Evolutionary conservation across 208 protist species (phyloP), one percentile per base, ranked within the genome.

Genomic region (Crithidia acanthocephali): DNA sequence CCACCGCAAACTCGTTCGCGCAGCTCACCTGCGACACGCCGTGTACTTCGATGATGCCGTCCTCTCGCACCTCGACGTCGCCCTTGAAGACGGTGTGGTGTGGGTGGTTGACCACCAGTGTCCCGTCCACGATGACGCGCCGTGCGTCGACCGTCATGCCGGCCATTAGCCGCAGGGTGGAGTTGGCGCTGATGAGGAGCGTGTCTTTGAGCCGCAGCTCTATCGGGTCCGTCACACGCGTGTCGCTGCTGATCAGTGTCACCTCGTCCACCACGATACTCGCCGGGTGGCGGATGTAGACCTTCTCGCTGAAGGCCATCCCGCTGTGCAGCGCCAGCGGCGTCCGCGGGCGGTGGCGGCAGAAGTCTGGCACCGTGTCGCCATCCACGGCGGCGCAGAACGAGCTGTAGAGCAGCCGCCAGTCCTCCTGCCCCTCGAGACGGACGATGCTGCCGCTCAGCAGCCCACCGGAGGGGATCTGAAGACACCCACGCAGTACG

Each of bases 401-500:
- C 16, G 23, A 32, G 3, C 45, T 22, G 40, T 56, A 59, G 53
- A 87, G 65, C 20, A 64, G 67, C 23, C 47, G 60, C 72, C 76
- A 84, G 33, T 88, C 77, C 33, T 59, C 37, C 48, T 74, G 11
- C 32, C 70, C 48, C 30, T 70, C 70, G 27, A 91, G 56, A 15
- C 27, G 51, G n/a, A 76, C 68, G 2, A 92, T 70, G 0, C 35
- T 32, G 27, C 84, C 84, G 59, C 68, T 76, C 35, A 92, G 63
- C 25, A 48, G 59, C 15, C 81, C 83, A 10, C 86, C 86, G 13
- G 73, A 61, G 7, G 83, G 86, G 33, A 80, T 55, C 53, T 74
- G 45, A 69, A 82, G 33, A 45, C 83, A 92, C 32, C 83, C 83
- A 27, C 68, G 77, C 18, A 89, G n/a, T 4, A 88, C 62, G 2